Percentiles rank a stretch among this genome's conserved stretches.
Evolutionary conservation across 139 green algal genomes (phyloP).

Genomic region (Micractinium conductrix): DNA sequence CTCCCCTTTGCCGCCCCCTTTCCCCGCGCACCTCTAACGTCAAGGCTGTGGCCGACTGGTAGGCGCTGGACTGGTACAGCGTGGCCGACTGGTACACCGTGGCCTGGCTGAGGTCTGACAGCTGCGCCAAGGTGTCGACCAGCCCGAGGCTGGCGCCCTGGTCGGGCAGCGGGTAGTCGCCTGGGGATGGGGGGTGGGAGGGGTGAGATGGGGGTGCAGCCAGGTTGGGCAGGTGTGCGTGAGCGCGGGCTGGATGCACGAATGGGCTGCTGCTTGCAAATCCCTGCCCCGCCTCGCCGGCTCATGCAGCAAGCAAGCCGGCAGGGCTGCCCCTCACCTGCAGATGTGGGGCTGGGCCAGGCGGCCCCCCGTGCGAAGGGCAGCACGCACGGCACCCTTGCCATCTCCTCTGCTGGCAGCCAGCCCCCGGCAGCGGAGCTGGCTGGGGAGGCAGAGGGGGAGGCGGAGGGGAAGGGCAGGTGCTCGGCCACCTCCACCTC

Average conservation of each 20-base stretch:
- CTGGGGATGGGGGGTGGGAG: background rate
- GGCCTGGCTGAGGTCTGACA: conserved; percentile 31
- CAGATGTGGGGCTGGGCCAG: conserved; percentile 32
- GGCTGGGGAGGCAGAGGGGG: conserved; percentile 2
- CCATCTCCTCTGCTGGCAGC: conserved; percentile 38
- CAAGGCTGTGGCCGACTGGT: background rate
- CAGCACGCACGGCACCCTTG: conserved; percentile 33
- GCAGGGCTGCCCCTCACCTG: conserved; percentile 2
- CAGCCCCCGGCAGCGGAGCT: conserved; percentile 13
- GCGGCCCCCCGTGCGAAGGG: background rate
- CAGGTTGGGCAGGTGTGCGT: too few species aligned
- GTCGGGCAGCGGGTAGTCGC: conserved; percentile 29
- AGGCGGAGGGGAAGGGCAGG: conserved; percentile 31
- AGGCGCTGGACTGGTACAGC: conserved; percentile 4
- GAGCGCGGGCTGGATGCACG: too few species aligned
- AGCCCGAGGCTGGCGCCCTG: background rate
- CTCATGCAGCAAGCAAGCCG: background rate
- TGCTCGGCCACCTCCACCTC: conserved; percentile 29
- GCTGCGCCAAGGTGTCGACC: conserved; percentile 44
- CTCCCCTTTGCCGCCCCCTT: too few species aligned
- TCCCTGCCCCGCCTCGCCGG: too few species aligned
- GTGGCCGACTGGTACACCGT: conserved; percentile 14
- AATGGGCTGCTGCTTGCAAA: too few species aligned
- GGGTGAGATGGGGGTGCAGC: background rate
- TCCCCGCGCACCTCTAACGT: background rate